Evolutionary conservation across 2,329 filamentous ascomycete species (phyloP).

Genomic region (Claviceps sorghi): DNA sequence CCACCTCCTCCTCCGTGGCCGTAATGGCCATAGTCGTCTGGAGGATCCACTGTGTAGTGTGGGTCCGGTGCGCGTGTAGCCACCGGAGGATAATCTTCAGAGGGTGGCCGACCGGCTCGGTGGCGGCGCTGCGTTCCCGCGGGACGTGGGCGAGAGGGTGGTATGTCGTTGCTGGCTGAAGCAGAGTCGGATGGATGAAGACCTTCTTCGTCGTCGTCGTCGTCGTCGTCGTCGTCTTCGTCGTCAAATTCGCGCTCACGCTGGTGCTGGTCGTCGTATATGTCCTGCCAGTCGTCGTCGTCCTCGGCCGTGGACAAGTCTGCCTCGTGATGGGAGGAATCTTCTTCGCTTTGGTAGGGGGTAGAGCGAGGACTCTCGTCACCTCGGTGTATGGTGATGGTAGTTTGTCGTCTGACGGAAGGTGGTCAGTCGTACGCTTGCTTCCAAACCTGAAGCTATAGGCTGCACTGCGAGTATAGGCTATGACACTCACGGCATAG

Average conservation of each 20-base stretch:
- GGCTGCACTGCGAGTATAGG: background rate
- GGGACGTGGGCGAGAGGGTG: constrained; percentile 8
- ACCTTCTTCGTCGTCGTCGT: constrained; percentile 22
- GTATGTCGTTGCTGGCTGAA: constrained; percentile 27
- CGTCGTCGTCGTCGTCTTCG: constrained; percentile 16
- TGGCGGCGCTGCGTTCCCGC: constrained; percentile 15
- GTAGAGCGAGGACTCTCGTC: constrained; percentile 18
- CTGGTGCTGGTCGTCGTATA: constrained; percentile 8
- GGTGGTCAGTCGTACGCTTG: constrained; percentile 13
- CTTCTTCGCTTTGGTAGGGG: constrained; percentile 24
- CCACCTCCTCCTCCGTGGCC: constrained; percentile 5
- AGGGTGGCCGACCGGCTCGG: constrained; percentile 19
- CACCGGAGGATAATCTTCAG: constrained; percentile 25
- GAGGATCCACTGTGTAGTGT: constrained; percentile 48
- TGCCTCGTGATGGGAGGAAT: constrained; percentile 20
- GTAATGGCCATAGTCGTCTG: constrained; percentile 41
- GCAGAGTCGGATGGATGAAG: constrained; percentile 46
- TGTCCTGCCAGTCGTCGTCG: constrained; percentile 26
- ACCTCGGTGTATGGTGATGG: constrained; percentile 13
- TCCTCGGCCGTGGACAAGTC: constrained; percentile 20
- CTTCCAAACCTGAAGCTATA: constrained; percentile 4
- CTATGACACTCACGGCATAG: constrained; percentile 29
- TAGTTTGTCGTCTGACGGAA: constrained; percentile 15
- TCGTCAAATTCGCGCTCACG: constrained; percentile 12
- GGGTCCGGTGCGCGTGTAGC: constrained; percentile 26